Evolutionary conservation across 495 filamentous ascomycete species (phyloP), one percentile per base, ranked within the genome.

Genomic region (Acidiella bohemica): DNA sequence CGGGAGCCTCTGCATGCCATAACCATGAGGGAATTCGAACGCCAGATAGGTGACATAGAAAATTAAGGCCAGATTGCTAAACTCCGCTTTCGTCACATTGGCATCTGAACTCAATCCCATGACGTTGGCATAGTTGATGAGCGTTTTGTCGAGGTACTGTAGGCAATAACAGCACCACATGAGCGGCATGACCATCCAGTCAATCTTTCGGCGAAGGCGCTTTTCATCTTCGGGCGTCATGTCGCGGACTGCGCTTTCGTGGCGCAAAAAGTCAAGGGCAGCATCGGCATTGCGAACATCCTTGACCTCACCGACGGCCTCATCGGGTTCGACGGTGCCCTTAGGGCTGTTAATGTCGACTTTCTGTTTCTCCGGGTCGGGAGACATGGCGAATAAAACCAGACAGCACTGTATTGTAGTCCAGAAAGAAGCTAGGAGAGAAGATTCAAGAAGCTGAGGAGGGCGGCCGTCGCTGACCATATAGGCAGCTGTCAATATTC

Each of bases 121-220:
- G 36, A 50, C 46, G 0, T 35, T 33, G 14, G 38, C 42, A 31
- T 44, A 44, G 42, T 44, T 44, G 24, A 44, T 31, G 8, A 50
- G 29, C 17, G 24, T 39, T 37, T 57, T 57, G 33, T 57, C 54
- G 12, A 52, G 37, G 25, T 49, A 57, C 29, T 54, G 51, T 3
- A 57, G 28, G 11, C 45, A 36, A 28, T 57, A 57, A 31, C 47
- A 51, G 16, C 21, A 24, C 17, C 44, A 53, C 54, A 54, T 44
- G 22, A 44, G 32, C 27, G 54, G 54, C 23, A 57, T 35, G n/a
- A 57, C 37, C 30, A 38, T 39, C 19, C 20, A 44, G 25, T 57
- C 54, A 10, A 54, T 51, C 34, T 41, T 53, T 21, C 39, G 29
- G 4, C 49, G 30, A 6, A 55, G 39, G 13, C 10, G 22, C 21